Evolutionary conservation across 495 filamentous ascomycete genomes (phyloP), one percentile per base, ranked within the genome.

Genomic region (Penicillium riverlandense): DNA sequence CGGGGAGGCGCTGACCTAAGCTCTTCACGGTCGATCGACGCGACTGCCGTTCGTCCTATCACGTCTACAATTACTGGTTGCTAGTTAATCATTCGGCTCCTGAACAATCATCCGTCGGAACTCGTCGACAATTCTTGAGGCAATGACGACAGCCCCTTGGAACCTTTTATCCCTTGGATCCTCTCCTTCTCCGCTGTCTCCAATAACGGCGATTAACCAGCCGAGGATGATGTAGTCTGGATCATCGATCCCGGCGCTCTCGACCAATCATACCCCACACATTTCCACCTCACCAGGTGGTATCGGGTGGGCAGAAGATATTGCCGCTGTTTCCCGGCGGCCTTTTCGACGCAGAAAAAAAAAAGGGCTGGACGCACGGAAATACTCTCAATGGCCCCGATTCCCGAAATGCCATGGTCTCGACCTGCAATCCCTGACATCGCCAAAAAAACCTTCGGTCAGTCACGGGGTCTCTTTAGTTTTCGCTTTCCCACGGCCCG

Each of bases 291-390:
- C 22, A 22, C 52, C 52, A 49, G 42, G 35, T 27, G 36, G 45
- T 15, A 11, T 46, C 48, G 50, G 48, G 56, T 63, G 62, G 62
- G 59, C 60, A 57, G 60, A 67, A 67, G 49, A 50, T 57, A 69
- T 66, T 66, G 55, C 66, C 66, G 63, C 58, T 50, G 45, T 49
- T 32, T 33, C 40, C 35, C 33, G 35, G 29, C 35, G 35, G 32
- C n/a, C 1, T 44, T 49, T 48, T 55, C 36, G 4, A 22, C 4
- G n/a, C 22, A 22, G 22, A 6, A 6, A 22, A 6, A 22, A 22
- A 22, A 22, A 22, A 22, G 3, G 3, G 35, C 48, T 41, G 38
- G 15, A 34, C 32, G 34, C 33, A 44, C 41, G 41, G 44, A 34
- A 48, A 49, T 49, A n/a, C 11, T 41, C 28, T 31, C 29, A 22